Evolutionary conservation across 2,329 filamentous ascomycete genomes (phyloP).

Genomic region (Teratosphaeria pseudoeucalypti): DNA sequence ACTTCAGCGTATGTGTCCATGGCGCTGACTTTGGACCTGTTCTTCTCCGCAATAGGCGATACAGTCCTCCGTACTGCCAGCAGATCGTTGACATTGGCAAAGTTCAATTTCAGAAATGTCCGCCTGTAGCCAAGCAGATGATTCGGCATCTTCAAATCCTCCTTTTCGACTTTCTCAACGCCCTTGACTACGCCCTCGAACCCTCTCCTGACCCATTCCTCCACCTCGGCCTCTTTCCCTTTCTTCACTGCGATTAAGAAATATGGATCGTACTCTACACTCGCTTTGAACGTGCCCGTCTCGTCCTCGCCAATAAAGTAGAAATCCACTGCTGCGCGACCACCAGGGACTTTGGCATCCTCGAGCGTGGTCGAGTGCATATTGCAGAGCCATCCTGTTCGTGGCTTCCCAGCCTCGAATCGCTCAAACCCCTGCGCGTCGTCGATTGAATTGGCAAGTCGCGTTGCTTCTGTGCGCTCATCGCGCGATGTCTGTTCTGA

Average conservation of each 20-base stretch:
- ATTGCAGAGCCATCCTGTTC: constrained; percentile 88
- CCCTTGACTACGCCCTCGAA: constrained; percentile 75
- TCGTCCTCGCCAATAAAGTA: constrained; percentile 92
- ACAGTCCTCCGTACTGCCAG: constrained; percentile 75
- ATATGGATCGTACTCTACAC: constrained; percentile 92
- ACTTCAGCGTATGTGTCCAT: constrained; percentile 99
- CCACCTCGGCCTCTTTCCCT: constrained; percentile 81
- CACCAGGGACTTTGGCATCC: constrained; percentile 72
- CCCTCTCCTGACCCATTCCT: constrained; percentile 79
- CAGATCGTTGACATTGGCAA: constrained; percentile 78
- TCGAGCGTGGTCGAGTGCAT: constrained; percentile 81
- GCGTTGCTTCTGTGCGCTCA: constrained; percentile 80
- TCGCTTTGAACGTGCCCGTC: constrained; percentile 79
- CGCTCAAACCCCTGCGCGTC: constrained; percentile 89
- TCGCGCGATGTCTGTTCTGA: constrained; percentile 82
- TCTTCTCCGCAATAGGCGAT: constrained; percentile 87
- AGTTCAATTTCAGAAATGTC: constrained; percentile 77
- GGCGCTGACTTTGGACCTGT: constrained; percentile 88
- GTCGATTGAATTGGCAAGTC: constrained; percentile 79
- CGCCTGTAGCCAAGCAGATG: constrained; percentile 84
- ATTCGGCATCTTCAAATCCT: constrained; percentile 74
- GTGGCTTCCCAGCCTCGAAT: constrained; percentile 78
- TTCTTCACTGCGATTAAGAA: constrained; percentile 85
- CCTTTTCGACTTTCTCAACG: constrained; percentile 71
- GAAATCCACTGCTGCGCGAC: constrained; percentile 84